Conservation (phyloP, 805 yeast genomes). For the Wickerhamiella parazyma region DNA sequence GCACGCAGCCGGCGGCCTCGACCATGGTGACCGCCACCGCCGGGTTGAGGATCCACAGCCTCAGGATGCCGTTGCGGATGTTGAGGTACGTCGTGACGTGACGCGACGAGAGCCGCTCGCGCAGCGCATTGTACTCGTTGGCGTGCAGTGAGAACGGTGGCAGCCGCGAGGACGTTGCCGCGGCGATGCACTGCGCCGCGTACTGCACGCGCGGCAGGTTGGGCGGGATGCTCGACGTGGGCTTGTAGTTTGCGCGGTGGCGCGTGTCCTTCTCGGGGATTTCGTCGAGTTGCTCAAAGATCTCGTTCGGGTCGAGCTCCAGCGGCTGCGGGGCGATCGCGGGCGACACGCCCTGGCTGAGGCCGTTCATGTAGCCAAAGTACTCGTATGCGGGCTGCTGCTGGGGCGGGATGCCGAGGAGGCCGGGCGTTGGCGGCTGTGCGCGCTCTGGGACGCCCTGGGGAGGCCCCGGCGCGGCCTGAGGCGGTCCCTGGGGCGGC, state of each 20-base stretch:
- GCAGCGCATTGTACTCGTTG: slow-evolving; percentile 27
- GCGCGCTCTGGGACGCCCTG: too few species aligned
- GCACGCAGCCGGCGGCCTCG: slow-evolving; percentile 33
- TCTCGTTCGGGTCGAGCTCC: slow-evolving; percentile 1
- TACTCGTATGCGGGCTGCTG: background rate
- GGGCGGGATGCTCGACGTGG: slow-evolving; percentile 29
- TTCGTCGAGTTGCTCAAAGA: slow-evolving; percentile 1
- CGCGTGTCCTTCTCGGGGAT: background rate
- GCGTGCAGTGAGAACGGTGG: slow-evolving; percentile 27
- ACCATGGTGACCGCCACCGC: slow-evolving; percentile 28
- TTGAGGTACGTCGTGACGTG: slow-evolving; percentile 32
- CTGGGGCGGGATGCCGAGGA: background rate
- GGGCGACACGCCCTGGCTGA: slow-evolving; percentile 2
- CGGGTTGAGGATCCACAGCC: slow-evolving; percentile 32
- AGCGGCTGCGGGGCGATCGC: slow-evolving; percentile 3
- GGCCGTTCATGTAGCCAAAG: too few species aligned
- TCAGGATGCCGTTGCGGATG: slow-evolving; percentile 30
- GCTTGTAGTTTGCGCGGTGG: slow-evolving; percentile 23
- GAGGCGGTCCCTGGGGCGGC: background rate
- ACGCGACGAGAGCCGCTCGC: slow-evolving; percentile 23
- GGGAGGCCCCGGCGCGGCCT: too few species aligned
- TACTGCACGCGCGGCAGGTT: slow-evolving; percentile 25
- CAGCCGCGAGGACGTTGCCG: slow-evolving; percentile 30
- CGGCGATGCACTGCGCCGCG: slow-evolving; percentile 29
- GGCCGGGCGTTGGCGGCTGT: background rate